Evolutionary conservation across 1,284 basidiomycete genomes (phyloP).

Genomic region (Coriolopsis trogii): DNA sequence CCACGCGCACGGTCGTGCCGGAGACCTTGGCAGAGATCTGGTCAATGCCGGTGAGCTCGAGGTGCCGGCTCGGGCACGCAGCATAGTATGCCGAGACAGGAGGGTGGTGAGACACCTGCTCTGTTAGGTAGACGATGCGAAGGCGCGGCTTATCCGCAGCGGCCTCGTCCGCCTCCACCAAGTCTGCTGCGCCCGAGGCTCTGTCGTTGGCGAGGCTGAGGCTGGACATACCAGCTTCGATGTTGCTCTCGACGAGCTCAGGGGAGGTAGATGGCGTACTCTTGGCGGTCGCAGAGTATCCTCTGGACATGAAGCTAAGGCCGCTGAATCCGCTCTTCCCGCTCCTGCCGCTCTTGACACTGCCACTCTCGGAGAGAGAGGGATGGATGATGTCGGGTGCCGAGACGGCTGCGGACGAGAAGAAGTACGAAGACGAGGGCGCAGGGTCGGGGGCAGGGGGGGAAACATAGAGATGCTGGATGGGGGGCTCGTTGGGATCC

Average conservation of each 20-base stretch:
- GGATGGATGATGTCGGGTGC: conserved; percentile 32
- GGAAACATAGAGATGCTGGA: conserved; percentile 48
- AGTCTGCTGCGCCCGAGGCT: conserved; percentile 33
- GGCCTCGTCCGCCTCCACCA: conserved; percentile 28
- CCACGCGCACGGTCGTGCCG: conserved; percentile 82
- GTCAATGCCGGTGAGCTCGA: conserved; percentile 82
- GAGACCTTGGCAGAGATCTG: conserved; percentile 93
- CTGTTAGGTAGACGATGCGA: conserved; percentile 74
- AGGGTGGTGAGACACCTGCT: conserved; percentile 96
- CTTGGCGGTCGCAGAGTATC: conserved; percentile 52
- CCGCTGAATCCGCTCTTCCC: conserved; percentile 59
- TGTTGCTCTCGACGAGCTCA: conserved; percentile 42
- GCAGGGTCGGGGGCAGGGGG: conserved; percentile 34
- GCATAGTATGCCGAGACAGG: conserved; percentile 91
- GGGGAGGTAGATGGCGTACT: conserved; percentile 55
- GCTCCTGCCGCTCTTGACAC: conserved; percentile 47
- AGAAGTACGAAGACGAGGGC: conserved; percentile 15
- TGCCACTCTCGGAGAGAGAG: conserved; percentile 51
- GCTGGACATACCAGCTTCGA: conserved; percentile 59
- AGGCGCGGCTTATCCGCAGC: conserved; percentile 39
- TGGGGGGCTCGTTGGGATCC: conserved; percentile 49
- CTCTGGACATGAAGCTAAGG: conserved; percentile 53
- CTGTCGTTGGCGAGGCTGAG: conserved; percentile 54
- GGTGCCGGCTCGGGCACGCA: conserved; percentile 71
- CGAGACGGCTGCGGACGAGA: conserved; percentile 31